A percentile compares a stretch with the other conserved stretches of the same genome.
Conservation (phyloP, 1,139 yeast genomes). For the Lodderomyces theae region DNA sequence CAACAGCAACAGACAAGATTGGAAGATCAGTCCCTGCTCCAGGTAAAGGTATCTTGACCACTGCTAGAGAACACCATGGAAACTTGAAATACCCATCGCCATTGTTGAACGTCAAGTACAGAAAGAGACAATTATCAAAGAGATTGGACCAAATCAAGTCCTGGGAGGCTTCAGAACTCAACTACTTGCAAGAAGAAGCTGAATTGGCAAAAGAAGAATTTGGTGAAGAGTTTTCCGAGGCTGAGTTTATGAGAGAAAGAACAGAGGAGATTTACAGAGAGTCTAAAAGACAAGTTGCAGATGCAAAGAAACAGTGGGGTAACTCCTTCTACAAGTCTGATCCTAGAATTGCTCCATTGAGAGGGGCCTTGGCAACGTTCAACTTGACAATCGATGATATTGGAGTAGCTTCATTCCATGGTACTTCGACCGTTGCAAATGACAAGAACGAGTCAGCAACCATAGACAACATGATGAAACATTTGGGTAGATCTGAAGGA, state of each 20-base stretch:
- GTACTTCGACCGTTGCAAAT: slow-evolving; percentile 96
- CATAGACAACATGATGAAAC: slow-evolving; percentile 86
- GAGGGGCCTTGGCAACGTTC: slow-evolving; percentile 95
- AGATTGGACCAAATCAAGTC: slow-evolving; percentile 75
- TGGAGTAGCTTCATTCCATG: slow-evolving; percentile 99
- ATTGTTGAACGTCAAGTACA: slow-evolving; percentile 85
- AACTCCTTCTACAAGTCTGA: slow-evolving; percentile 88
- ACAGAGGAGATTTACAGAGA: slow-evolving; percentile 85
- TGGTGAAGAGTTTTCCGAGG: slow-evolving; percentile 48
- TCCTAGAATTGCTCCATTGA: slow-evolving; percentile 92
- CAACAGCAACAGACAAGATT: slow-evolving; percentile 97
- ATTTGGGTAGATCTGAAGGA: slow-evolving; percentile 95
- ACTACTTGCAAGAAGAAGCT: slow-evolving; percentile 46
- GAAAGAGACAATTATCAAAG: slow-evolving; percentile 83
- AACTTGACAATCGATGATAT: slow-evolving; percentile 92
- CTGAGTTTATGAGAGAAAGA: slow-evolving; percentile 72
- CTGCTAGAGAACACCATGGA: slow-evolving; percentile 93
- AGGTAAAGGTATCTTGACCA: slow-evolving; percentile 98
- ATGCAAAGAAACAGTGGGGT: slow-evolving; percentile 94
- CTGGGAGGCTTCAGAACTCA: slow-evolving; percentile 84
- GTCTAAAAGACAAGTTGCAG: slow-evolving; percentile 78
- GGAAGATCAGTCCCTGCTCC: slow-evolving; percentile 99
- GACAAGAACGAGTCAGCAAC: slow-evolving; percentile 97
- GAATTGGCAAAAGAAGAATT: slow-evolving; percentile 68
- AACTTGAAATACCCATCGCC: slow-evolving; percentile 78